These are phyloP conservation scores for Pyrenopolyporus hunteri DNA, from an alignment of 495 filamentous ascomycete species.

Conservation along the genomic window DNA sequence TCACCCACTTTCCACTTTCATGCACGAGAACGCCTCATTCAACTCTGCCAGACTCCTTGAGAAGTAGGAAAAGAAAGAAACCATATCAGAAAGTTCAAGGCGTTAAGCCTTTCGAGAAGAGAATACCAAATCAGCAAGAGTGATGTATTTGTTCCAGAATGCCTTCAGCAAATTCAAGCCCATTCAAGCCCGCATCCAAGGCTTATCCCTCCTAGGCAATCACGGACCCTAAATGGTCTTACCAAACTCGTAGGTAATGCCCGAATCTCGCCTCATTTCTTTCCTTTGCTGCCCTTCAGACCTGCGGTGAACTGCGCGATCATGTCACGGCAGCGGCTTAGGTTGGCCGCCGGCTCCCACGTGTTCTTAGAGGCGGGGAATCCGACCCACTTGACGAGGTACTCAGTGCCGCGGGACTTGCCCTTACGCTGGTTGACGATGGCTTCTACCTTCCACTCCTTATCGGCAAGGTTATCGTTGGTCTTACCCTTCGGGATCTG, in stretches of 20 bases:
- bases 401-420: constrained; percentile 28
- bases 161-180: not conserved
- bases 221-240: too few relatives aligned
- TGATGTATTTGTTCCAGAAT: not conserved
- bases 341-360: constrained; percentile 49
- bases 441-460: not conserved
- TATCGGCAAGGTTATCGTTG: not conserved
- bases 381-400: constrained; percentile 52
- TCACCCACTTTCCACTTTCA: too few relatives aligned
- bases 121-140: too few relatives aligned
- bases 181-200: not conserved
- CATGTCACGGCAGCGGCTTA: not conserved
- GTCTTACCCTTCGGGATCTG: not conserved
- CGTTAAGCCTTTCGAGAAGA: too few relatives aligned
- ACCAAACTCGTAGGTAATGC: too few relatives aligned
- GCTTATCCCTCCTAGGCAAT: too few relatives aligned
- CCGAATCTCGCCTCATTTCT: not conserved
- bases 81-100: too few relatives aligned
- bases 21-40: too few relatives aligned
- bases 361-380: constrained; percentile 44
- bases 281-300: not conserved
- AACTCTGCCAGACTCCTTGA: too few relatives aligned
- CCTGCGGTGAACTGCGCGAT: not conserved
- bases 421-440: not conserved
- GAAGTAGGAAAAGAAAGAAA: too few relatives aligned